A percentile compares a stretch with the other conserved stretches of the same genome.
phyloP scores from a whole-genome alignment of 129 eudicot species.

The Apium graveolens region DNA sequence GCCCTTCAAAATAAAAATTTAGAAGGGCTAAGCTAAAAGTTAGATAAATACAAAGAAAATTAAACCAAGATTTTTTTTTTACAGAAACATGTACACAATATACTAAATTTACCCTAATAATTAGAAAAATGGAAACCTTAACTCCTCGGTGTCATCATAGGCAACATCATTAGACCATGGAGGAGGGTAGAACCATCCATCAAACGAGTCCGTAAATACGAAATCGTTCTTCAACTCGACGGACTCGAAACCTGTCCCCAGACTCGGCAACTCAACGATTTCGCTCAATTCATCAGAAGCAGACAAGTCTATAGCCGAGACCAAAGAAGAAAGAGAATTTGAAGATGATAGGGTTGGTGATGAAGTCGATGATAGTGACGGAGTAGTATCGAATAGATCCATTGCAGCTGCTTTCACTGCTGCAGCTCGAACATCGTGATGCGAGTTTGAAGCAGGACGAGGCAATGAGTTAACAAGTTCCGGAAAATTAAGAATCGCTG shows the following conservation, averaged over 20 bases:
- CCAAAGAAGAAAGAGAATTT: slow-evolving; percentile 14
- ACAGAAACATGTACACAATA: neutral
- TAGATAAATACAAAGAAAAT: slow-evolving; percentile 1
- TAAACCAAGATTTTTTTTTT: neutral
- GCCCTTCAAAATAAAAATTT: slow-evolving; percentile 25
- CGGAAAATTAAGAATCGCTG: slow-evolving; percentile 82
- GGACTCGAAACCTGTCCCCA: slow-evolving; percentile 39
- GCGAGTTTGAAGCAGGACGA: slow-evolving; percentile 55
- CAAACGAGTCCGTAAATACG: slow-evolving; percentile 48
- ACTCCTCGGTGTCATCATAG: slow-evolving; percentile 13
- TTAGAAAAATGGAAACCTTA: slow-evolving; percentile 21
- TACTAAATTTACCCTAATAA: neutral
- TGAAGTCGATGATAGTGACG: slow-evolving; percentile 1
- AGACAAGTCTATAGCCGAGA: slow-evolving; percentile 22
- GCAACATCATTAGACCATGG: slow-evolving; percentile 38
- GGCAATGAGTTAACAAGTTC: slow-evolving; percentile 56
- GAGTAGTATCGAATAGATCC: slow-evolving; percentile 39
- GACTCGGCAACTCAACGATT: slow-evolving; percentile 61
- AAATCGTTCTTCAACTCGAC: slow-evolving; percentile 36
- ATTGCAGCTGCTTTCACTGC: slow-evolving; percentile 90
- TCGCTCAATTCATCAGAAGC: slow-evolving; percentile 54
- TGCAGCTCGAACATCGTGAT: slow-evolving; percentile 73
- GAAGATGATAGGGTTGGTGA: neutral
- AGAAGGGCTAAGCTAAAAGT: slow-evolving; percentile 22
- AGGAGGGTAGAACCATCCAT: slow-evolving; percentile 66